Base-by-base conservation (phyloP, 2,329 filamentous ascomycete species). In the Arthrobotrys megalospora region DNA sequence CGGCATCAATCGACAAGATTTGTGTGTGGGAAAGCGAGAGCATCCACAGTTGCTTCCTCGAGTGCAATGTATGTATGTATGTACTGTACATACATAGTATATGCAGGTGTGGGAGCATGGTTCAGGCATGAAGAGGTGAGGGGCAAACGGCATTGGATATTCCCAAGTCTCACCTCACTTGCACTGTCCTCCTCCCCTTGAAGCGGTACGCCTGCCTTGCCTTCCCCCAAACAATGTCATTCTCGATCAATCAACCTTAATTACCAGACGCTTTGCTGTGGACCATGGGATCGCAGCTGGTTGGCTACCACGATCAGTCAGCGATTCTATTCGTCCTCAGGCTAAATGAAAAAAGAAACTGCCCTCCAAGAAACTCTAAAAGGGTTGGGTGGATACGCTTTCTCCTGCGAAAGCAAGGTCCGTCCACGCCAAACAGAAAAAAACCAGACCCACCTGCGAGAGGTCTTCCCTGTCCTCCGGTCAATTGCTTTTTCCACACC, bases 51-150 rank as follows among this genome's bases (percentile, higher is more conserved):
- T 28, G 34, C 12, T 7, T 16, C 34, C 32, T 19, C 2, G 14
- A 50, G 7, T 50, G 4, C 19, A 21, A 21, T 32, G 21, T 58
- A 58, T 11, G 14, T 16, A 36, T 45, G 28, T 19, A 21, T 16
- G 14, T 19, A 38, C 12, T 55, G n/a, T 24, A 12, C 16, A 21
- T 11, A 8, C 5, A 14, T 24, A 14, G 32, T 4, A 11, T 38
- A 72, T 58, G 58, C 58, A 64, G 60, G 71, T 68, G 71, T 76
- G 65, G 65, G 65, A 76, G 50, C 72, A 76, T 76, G 72, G 72
- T 65, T 76, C 72, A 70, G 65, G 72, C 72, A 66, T 76, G 45
- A 64, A 45, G 45, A 21, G 19, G 50, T 43, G 50, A 55, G 50
- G 65, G 53, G 65, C 36, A 60, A 60, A 60, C 55, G 36, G 55